Base-by-base conservation (phyloP, 2,329 filamentous ascomycete species). In the Talaromyces sp. region DNA sequence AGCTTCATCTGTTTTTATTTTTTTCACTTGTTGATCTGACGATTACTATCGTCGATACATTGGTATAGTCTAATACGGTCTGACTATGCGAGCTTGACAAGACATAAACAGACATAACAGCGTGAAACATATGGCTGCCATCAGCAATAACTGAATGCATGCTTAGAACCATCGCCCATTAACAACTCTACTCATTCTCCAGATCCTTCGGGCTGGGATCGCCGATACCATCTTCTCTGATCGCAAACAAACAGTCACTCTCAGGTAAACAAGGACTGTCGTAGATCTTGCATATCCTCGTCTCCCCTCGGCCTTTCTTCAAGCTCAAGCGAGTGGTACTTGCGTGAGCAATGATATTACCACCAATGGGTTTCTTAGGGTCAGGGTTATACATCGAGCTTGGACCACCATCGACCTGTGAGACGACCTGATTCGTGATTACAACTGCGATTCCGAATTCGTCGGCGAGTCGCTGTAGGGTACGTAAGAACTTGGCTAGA, bases 351-450 rank as follows among this genome's bases (percentile, higher is more conserved):
- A 99, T 98, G 68, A 99, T 99, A 77, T 99, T 98, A 67, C 95
- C 95, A 69, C 95, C 95, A 74, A 99, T 97, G 0, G 95, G 95
- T 77, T 99, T 99, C 84, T 99, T 99, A 7, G 95, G 95, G 72
- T 99, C 96, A 0, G 96, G 95, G 69, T 99, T 99, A 82, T 96
- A 99, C 95, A 99, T 99, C 65, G 93, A 88, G 72, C 90, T 93
- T 33, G 93, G 93, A 2, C 95, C 95, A 66, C 95, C 95, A 73
- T 99, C 95, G 8, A 99, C 95, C 76, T 99, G 96, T 9, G 95
- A 95, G 44, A 99, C 96, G 33, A 99, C 95, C 76, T 99, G 95
- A 74, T 99, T 99, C 48, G 95, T 98, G 72, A 99, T 99, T 69
- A 99, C 92, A 7, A 99, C 95, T 0, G 95, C 95, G 69, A 99